Base-by-base conservation (phyloP, 768 basidiomycete genomes). In the Amanita rimosa region DNA sequence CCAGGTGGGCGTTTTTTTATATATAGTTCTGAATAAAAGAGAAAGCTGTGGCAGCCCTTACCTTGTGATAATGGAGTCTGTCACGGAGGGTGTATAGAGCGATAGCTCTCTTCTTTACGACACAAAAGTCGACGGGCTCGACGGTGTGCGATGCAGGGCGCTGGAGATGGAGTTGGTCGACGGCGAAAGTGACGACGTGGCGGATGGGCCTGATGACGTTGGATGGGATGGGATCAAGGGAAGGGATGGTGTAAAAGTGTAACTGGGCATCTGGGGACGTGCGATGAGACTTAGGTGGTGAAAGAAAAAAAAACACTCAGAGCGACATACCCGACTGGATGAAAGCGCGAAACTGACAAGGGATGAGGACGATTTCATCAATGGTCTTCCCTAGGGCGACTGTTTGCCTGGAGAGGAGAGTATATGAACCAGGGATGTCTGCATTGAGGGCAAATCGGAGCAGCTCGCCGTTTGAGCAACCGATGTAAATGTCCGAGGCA, bases 401-500 rank as follows among this genome's bases (percentile, higher is more conserved):
- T 3, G 69, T 71, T 61, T 89, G 85, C 35, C 83, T 79, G 41
- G 86, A 83, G 14, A 83, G 60, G 11, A 88, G 64, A 26, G 67
- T 69, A 59, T 89, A 87, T 14, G 83, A 74, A 53, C 79, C 78
- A 56, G 73, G 63, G 52, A 73, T 69, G 54, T 77, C 78, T 2
- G 71, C 73, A 55, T 83, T 83, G 17, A 88, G 69, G 1, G 83
- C 73, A 60, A 85, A 94, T 37, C 91, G 82, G 31, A 92, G 66
- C 6, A 96, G 71, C 54, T 89, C 79, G 17, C 93, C 91, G 51
- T 92, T 89, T 17, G 81, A 79, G 52, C 85, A 85, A 10, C 91
- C 93, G 10, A 90, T 75, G 55, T 92, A 94, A 21, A 95, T 76
- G 58, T 96, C 92, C 36, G 81, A 81, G 27, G 83, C 88, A 21